A percentile compares a stretch with the other conserved stretches of the same genome.
These are phyloP conservation scores for Phytopythium aichiense DNA, from an alignment of 352 stramenopile genomes.

Conservation along the genomic window DNA sequence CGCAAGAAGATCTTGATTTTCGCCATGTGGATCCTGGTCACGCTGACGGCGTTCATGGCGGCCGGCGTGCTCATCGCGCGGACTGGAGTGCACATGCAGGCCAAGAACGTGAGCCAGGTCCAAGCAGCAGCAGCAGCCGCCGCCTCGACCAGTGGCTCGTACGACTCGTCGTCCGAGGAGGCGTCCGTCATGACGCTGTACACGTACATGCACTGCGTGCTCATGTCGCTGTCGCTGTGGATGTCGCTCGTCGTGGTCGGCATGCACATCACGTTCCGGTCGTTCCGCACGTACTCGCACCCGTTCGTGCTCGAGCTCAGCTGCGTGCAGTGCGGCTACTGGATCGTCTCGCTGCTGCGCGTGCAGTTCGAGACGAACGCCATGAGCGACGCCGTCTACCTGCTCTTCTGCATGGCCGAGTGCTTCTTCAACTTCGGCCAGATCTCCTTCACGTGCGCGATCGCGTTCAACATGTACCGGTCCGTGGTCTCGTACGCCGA, in stretches of 20 bases:
- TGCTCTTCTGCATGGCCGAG: conserved; percentile 68
- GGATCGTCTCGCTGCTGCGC: conserved; percentile 59
- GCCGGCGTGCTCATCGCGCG: conserved; percentile 57
- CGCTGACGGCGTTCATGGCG: conserved; percentile 54
- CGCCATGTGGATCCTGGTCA: conserved; percentile 48
- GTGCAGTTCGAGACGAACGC: conserved; percentile 45
- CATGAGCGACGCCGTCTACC: conserved; percentile 43
- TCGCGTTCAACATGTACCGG: conserved; percentile 79
- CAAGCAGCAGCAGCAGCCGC: conserved; percentile 8
- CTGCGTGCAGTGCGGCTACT: conserved; percentile 66
- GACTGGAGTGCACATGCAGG: conserved; percentile 37
- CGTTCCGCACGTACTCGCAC: conserved; percentile 71
- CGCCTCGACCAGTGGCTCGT: not conserved
- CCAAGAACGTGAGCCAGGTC: not conserved
- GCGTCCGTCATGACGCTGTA: conserved; percentile 17
- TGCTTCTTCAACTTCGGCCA: conserved; percentile 78
- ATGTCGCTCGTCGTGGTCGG: conserved; percentile 72
- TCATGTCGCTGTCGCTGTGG: conserved; percentile 75
- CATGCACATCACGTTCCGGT: conserved; percentile 70
- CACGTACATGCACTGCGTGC: conserved; percentile 67
- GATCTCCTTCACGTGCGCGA: conserved; percentile 76
- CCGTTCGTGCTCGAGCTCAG: conserved; percentile 66
- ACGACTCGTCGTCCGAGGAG: conserved; percentile 6
- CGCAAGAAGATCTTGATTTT: conserved; percentile 62
- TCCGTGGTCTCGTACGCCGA: conserved; percentile 75